These are phyloP conservation scores for Soucietia sequanensis DNA, from an alignment of 805 yeast genomes.

Conservation along the genomic window DNA sequence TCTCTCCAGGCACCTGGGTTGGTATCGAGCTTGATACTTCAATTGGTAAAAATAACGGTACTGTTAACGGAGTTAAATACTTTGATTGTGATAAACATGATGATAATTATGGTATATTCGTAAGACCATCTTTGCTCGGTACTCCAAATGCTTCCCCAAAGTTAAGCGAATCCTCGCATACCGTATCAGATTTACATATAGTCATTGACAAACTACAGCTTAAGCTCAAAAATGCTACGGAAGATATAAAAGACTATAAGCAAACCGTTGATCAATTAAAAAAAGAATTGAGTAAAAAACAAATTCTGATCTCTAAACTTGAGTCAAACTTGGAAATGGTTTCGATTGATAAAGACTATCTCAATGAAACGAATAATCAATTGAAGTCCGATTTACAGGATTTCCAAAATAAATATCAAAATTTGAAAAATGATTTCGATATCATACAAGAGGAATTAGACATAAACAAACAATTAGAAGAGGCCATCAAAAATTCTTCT, in stretches of 20 bases:
- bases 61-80: slow-evolving; percentile 43
- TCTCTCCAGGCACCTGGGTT: slow-evolving; percentile 58
- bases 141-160: slow-evolving; percentile 13
- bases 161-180: slow-evolving; percentile 10
- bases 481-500: slow-evolving; percentile 22
- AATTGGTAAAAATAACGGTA: slow-evolving; percentile 50
- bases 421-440: slow-evolving; percentile 27
- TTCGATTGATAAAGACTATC: slow-evolving; percentile 45
- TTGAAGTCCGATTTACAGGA: slow-evolving; percentile 22
- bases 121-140: slow-evolving; percentile 34
- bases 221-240: slow-evolving; percentile 38
- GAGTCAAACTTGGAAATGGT: slow-evolving; percentile 28
- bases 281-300: slow-evolving; percentile 6
- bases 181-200: slow-evolving; percentile 7
- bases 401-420: slow-evolving; percentile 27
- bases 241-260: slow-evolving; percentile 21
- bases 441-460: slow-evolving; percentile 35
- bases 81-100: slow-evolving; percentile 32
- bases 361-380: slow-evolving; percentile 31
- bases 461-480: slow-evolving; percentile 35
- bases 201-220: slow-evolving; percentile 41
- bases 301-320: slow-evolving; percentile 5
- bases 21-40: slow-evolving; percentile 46
- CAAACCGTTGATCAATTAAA: slow-evolving; percentile 15
- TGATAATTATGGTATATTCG: slow-evolving; percentile 48